Evolutionary conservation across 106 monocot genomes (phyloP), one percentile per base, ranked within the genome.

Genomic region (Narthecium ossifragum): DNA sequence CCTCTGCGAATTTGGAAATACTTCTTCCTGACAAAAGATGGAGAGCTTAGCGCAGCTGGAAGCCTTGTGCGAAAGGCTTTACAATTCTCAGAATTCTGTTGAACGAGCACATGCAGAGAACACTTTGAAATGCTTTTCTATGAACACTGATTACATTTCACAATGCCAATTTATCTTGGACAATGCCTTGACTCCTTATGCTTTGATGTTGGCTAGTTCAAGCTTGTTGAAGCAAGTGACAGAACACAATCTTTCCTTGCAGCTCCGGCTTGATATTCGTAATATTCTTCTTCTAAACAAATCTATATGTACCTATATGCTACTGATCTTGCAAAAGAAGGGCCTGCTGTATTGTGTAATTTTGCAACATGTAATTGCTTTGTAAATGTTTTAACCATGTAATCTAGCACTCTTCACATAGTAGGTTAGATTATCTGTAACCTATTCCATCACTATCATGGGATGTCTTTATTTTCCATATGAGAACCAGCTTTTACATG

Each of bases 181-280:
- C 73, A 96, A 96, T 81, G 90, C 96, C 57, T 77, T 80, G 68
- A 90, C 86, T 49, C 90, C 96, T 64, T 96, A 98, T 81, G 96
- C 96, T 63, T 75, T 98, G 74, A 98, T 98, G 96, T 69, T 90
- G 75, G 96, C 96, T 52, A 98, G 86, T 77, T 90, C 86, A 79
- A 90, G 90, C 58, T 72, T 90, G 68, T 73, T 98, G 84, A 98
- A 98, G 74, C 96, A 98, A 98, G 90, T 98, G 29, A 84, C 86
- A 33, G 90, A 87, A 31, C 86, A 87, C 63, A 84, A 81, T 76
- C 96, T 98, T 53, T 80, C 96, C 52, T 76, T 84, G 78, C 83
- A 90, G 56, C 69, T 98, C 61, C 90, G 90, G 41, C 90, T 90
- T 62, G 96, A 98, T 79, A 98, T 98, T 73, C 73, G 96, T 98